Evolutionary conservation across 495 filamentous ascomycete genomes (phyloP).

Genomic region (Lasiosphaeria hispida): DNA sequence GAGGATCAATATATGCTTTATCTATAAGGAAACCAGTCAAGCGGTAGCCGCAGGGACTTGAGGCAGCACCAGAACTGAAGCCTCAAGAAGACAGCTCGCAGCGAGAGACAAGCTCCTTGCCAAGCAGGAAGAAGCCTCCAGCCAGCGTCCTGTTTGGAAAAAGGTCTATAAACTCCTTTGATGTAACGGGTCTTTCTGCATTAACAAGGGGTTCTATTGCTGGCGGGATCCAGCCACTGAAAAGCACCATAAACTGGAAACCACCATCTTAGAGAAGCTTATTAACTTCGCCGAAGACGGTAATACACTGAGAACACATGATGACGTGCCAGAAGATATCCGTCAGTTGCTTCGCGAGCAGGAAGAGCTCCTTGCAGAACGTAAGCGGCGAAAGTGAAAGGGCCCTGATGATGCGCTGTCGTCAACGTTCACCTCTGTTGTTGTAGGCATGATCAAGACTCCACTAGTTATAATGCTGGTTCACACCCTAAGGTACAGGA

Average conservation of each 20-base stretch:
- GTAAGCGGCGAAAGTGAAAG: conserved; percentile 13
- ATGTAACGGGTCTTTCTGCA: conserved; percentile 11
- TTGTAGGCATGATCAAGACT: conserved; percentile 10
- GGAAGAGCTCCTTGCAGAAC: conserved; percentile 8
- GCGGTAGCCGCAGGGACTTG: conserved; percentile 1
- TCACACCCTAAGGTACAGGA: conserved; percentile 3
- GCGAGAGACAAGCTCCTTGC: conserved; percentile 12
- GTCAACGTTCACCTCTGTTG: conserved; percentile 11
- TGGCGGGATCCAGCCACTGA: conserved; percentile 12
- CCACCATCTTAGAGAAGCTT: conserved; percentile 8
- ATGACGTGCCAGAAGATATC: conserved; percentile 11
- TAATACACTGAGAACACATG: conserved; percentile 11
- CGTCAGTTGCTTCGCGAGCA: conserved; percentile 14
- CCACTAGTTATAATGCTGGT: neutral
- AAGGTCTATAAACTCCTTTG: conserved; percentile 7
- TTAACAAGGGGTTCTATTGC: conserved; percentile 12
- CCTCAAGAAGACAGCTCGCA: conserved; percentile 8
- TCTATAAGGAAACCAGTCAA: neutral
- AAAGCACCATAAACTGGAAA: conserved; percentile 11
- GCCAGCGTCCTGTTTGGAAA: conserved; percentile 10
- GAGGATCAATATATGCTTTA: neutral
- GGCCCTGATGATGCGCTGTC: conserved; percentile 5
- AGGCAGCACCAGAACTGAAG: conserved; percentile 3
- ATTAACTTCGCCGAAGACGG: conserved; percentile 9
- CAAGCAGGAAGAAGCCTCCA: conserved; percentile 9